Evolutionary conservation across 2,329 filamentous ascomycete genomes (phyloP), one percentile per base, ranked within the genome.

Genomic region (Eutypa lata): DNA sequence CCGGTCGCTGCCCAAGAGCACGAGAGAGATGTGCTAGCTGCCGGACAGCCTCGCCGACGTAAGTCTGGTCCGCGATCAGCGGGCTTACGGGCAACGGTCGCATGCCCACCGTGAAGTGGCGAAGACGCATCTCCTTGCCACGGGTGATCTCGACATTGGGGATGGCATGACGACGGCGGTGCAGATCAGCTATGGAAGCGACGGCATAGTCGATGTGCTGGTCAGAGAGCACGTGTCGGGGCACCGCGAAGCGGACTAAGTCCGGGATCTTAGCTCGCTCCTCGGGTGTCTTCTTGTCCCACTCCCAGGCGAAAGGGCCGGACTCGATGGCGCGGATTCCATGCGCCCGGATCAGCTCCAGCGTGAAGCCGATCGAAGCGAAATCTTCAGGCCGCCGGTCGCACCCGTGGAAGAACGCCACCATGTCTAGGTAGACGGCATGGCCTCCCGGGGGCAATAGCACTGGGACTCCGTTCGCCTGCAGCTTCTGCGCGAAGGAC

Each of bases 351-450:
- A 60, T 51, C 6, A 60, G 54, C 31, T 59, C 56, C 7, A 60
- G 38, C 5, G 53, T 57, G 45, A 60, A 60, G 18, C 58, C 58
- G 14, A 60, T 48, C 2, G 56, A 35, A 7, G 57, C 40, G 33
- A 60, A 60, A n/a, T 60, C 56, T 4, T 50, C 53, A 5, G 48
- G 53, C 5, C 40, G n/a, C 28, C 55, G 57, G 40, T 57, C 55
- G 33, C 56, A 59, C 16, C 56, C 58, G 24, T 55, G 31, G 49
- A 62, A 62, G 52, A 62, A 62, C 1, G 54, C 50, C 21, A 59
- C 53, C 58, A 60, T 62, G 11, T 60, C 54, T 13, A 62, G 52
- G 33, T 60, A 60, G 1, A 62, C 53, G n/a, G 59, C 56, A 33
- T 62, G 56, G 16, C 59, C 56, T 2, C 58, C 58, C 5, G 58